phyloP scores from a whole-genome alignment of 805 yeast genomes.

The Saturnispora hagleri region DNA sequence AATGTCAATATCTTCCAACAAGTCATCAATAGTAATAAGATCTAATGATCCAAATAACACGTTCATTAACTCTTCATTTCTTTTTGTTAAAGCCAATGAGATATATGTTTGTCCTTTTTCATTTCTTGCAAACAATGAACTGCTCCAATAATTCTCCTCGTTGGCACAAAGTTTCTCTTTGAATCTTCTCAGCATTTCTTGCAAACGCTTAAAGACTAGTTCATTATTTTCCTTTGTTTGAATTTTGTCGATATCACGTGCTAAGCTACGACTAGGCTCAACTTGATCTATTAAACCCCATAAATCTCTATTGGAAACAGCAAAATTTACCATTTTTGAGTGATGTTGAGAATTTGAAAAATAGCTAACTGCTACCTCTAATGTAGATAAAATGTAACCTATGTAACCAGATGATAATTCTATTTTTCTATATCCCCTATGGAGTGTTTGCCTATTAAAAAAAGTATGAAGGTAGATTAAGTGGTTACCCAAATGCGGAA shows the following conservation, averaged over 20 bases:
- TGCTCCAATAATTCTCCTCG: background rate
- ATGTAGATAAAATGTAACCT: constrained; percentile 75
- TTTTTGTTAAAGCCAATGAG: constrained; percentile 47
- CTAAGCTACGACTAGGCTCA: background rate
- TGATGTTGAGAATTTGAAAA: constrained; percentile 35
- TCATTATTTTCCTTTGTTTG: background rate
- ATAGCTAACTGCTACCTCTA: constrained; percentile 73
- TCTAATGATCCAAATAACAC: constrained; percentile 36
- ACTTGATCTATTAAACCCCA: constrained; percentile 1
- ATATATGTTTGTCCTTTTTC: constrained; percentile 54
- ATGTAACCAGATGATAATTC: constrained; percentile 1
- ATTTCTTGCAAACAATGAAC: constrained; percentile 2
- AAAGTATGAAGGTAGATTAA: constrained; percentile 58
- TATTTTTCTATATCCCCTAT: background rate
- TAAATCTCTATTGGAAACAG: background rate
- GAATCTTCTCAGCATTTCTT: background rate
- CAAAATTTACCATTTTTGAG: constrained; percentile 9
- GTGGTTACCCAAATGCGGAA: constrained; percentile 52
- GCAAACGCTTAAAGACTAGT: background rate
- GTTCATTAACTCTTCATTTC: constrained; percentile 36
- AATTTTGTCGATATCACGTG: background rate
- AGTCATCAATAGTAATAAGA: constrained; percentile 55
- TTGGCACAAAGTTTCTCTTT: background rate
- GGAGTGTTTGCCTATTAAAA: background rate
- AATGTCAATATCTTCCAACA: constrained; percentile 52